Conservation (phyloP, 768 basidiomycete genomes). For the Pleurotus djamor region DNA sequence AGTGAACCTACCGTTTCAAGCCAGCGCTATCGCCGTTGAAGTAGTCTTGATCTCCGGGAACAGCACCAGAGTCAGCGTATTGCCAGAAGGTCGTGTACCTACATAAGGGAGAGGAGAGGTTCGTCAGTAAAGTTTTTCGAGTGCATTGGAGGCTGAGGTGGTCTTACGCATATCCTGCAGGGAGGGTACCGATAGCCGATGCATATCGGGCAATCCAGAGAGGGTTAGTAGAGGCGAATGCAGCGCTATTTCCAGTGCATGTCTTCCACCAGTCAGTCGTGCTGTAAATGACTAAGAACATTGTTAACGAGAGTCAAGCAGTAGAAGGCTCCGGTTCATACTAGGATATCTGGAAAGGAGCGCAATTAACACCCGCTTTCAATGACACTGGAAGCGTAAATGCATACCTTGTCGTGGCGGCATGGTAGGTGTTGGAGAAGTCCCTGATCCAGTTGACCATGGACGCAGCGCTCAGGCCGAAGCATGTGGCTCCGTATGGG, state of each 20-base stretch:
- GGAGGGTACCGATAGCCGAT: conserved; percentile 48
- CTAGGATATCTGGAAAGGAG: not conserved
- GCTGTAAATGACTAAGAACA: conserved; percentile 50
- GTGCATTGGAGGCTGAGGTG: not conserved
- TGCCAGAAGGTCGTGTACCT: conserved; percentile 61
- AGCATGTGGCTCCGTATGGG: conserved; percentile 50
- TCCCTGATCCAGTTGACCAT: conserved; percentile 67
- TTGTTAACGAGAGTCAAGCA: not conserved
- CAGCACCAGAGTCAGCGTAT: conserved; percentile 50
- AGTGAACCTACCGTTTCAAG: not conserved
- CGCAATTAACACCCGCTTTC: not conserved
- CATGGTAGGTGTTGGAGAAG: conserved; percentile 60
- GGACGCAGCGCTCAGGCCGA: conserved; percentile 43
- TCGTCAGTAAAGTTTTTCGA: not conserved
- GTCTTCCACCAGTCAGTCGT: conserved; percentile 67
- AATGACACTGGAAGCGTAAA: conserved; percentile 7
- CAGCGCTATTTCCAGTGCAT: conserved; percentile 59
- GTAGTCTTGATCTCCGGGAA: conserved; percentile 55
- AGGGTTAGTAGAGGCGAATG: conserved; percentile 49
- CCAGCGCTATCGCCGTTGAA: conserved; percentile 42
- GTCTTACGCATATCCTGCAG: conserved; percentile 53
- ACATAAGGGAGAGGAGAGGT: no score
- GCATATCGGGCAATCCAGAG: conserved; percentile 61
- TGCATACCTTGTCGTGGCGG: conserved; percentile 42
- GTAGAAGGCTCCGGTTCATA: not conserved